Conservation (phyloP, 2,329 filamentous ascomycete genomes). For the Tolypocladium paradoxum region DNA sequence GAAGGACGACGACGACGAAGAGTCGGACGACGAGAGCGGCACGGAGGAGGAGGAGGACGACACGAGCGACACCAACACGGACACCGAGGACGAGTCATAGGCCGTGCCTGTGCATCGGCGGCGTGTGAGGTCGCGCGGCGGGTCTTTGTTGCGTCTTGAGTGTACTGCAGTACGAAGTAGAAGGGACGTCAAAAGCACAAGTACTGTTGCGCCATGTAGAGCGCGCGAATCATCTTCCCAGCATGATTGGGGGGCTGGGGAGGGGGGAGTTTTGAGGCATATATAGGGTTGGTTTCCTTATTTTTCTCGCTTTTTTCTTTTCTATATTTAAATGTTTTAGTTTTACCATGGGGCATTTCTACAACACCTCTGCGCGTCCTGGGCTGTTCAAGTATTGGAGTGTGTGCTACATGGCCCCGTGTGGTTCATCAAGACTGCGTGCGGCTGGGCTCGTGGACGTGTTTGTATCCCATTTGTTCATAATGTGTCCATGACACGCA, state of each 20-base stretch:
- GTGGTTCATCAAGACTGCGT: neutral
- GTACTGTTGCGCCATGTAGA: neutral
- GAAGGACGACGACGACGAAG: slow-evolving; percentile 38
- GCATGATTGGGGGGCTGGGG: neutral
- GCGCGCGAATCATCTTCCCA: neutral
- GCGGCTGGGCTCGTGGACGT: neutral
- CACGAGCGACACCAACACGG: slow-evolving; percentile 58
- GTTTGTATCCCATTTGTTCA: neutral
- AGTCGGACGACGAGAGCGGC: slow-evolving; percentile 72
- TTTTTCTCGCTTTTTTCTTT: too few species aligned
- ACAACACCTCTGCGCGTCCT: neutral
- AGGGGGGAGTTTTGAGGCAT: neutral
- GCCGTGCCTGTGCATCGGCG: neutral
- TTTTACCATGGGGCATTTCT: neutral
- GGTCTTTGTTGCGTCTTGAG: neutral
- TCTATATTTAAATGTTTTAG: neutral
- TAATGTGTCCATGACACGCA: neutral
- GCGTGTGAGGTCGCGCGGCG: neutral
- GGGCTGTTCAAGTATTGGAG: neutral
- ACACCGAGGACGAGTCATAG: slow-evolving; percentile 52
- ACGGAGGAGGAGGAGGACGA: slow-evolving; percentile 57
- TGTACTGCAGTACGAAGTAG: neutral
- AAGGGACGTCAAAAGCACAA: neutral
- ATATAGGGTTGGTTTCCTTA: neutral
- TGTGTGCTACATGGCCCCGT: neutral